Base-by-base conservation (phyloP, 148 eudicot species). In the Beta vulgaris region DNA sequence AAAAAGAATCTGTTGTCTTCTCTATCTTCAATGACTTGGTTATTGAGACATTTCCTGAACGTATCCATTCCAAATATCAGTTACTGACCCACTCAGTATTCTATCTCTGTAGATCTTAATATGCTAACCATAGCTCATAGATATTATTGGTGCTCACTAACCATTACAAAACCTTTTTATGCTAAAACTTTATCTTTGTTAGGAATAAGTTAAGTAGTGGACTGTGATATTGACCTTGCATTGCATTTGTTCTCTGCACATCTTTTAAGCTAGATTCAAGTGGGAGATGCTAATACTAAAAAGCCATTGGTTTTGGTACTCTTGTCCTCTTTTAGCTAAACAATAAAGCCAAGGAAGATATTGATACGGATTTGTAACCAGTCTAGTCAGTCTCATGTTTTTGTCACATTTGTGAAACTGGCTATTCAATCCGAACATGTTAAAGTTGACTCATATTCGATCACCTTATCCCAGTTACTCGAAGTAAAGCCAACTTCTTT, bases 1-100 rank as follows among this genome's bases (percentile, higher is more conserved):
- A 28, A 42, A 28, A 40, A 76, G 73, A 81, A 57, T 81, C 76
- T 77, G 60, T 59, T 59, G 48, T 77, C 60, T 44, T 69, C 53
- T 15, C 11, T 71, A 34, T 63, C 55, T 62, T 31, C 70, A 48
- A 64, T 46, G 44, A 12, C 59, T 54, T 72, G 2, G 62, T 51
- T 53, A 28, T 64, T 64, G 53, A 65, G 58, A 76, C 78, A 67
- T 29, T 53, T 68, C 66, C 32, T 29, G 31, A 58, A 46, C 68
- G 73, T 68, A 76, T 61, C 68, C 67, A 57, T 69, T 37, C 73
- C 40, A 58, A 25, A 25, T 44, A 42, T 77, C 59, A 69, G 61
- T 59, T 31, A 11, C 59, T 68, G 53, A 75, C 36, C 51, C 71
- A 76, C 78, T 55, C 51, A 14, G 44, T 61, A 76, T 53, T 66